phyloP scores from a whole-genome alignment of 768 basidiomycete species.

The Calocera cornea region DNA sequence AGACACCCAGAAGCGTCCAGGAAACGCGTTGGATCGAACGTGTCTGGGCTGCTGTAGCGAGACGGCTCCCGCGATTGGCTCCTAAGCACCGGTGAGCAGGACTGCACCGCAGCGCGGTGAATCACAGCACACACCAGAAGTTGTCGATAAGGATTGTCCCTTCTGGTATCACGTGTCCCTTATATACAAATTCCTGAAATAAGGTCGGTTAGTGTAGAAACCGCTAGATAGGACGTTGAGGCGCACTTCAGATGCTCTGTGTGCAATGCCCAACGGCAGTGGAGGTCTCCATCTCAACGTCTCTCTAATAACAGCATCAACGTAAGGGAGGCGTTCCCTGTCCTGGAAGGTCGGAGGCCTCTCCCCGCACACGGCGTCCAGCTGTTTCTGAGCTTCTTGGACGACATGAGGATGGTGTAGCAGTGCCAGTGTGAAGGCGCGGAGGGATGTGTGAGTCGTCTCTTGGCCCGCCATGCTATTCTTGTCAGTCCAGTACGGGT shows the following conservation, averaged over 20 bases:
- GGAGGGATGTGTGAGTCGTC: constrained; percentile 5
- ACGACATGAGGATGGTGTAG: constrained; percentile 10
- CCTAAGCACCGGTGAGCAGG: neutral
- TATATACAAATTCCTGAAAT: neutral
- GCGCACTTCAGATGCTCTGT: neutral
- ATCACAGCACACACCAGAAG: constrained; percentile 14
- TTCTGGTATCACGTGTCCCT: constrained; percentile 11
- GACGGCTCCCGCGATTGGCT: neutral
- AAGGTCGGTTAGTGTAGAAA: neutral
- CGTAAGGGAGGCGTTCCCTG: constrained; percentile 31
- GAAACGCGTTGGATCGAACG: neutral
- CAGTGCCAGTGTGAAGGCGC: constrained; percentile 14
- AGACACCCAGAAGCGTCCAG: neutral
- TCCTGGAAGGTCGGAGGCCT: constrained; percentile 28
- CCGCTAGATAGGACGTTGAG: neutral
- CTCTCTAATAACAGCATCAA: constrained; percentile 26
- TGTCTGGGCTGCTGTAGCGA: neutral
- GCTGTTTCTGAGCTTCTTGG: constrained; percentile 1
- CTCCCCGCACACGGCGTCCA: constrained; percentile 3
- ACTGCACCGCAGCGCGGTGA: neutral
- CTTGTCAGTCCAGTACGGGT: neutral
- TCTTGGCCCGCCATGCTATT: neutral
- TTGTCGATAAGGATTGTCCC: constrained; percentile 11
- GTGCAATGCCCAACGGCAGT: constrained; percentile 21
- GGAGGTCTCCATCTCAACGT: constrained; percentile 34